Evolutionary conservation across 352 stramenopile species (phyloP).

Genomic region (Globisporangium nagaii): DNA sequence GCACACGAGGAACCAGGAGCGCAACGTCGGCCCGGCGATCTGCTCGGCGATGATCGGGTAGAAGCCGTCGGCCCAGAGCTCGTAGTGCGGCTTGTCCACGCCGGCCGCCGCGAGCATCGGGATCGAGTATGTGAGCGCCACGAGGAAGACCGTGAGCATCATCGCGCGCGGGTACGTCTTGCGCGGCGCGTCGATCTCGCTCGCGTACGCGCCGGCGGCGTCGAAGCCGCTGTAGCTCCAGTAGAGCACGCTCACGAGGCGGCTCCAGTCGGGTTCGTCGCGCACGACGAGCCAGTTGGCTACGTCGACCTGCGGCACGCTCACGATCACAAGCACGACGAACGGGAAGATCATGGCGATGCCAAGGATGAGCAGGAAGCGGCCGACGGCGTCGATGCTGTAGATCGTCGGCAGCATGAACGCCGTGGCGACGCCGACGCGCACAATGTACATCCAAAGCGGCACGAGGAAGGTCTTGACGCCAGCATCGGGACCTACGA

Average conservation of each 20-base stretch:
- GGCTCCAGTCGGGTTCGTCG: conserved; percentile 53
- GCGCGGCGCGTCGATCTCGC: conserved; percentile 60
- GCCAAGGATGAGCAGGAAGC: conserved; percentile 46
- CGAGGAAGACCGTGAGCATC: conserved; percentile 51
- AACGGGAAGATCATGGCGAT: conserved; percentile 58
- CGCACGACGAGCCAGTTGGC: conserved; percentile 64
- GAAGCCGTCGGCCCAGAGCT: conserved; percentile 66
- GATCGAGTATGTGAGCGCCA: conserved; percentile 69
- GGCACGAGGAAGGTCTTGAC: conserved; percentile 1
- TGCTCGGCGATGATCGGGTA: conserved; percentile 67
- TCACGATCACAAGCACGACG: conserved; percentile 47
- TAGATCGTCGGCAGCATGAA: conserved; percentile 69
- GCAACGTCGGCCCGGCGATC: conserved; percentile 58
- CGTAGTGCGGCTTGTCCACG: conserved; percentile 67
- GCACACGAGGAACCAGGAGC: conserved; percentile 71
- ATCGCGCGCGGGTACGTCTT: conserved; percentile 73
- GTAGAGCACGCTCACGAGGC: conserved; percentile 66
- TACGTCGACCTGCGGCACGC: conserved; percentile 54
- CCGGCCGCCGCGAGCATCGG: conserved; percentile 64
- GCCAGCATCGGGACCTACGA: conserved; percentile 41
- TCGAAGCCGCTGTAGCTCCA: conserved; percentile 86
- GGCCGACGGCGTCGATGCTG: conserved; percentile 67
- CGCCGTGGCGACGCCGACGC: conserved; percentile 46
- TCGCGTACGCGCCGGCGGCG: conserved; percentile 59
- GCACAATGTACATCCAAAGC: conserved; percentile 4